Percentiles rank a stretch among this genome's conserved stretches.
phyloP scores from a whole-genome alignment of 139 green algal species.

The Micromonas pusilla region DNA sequence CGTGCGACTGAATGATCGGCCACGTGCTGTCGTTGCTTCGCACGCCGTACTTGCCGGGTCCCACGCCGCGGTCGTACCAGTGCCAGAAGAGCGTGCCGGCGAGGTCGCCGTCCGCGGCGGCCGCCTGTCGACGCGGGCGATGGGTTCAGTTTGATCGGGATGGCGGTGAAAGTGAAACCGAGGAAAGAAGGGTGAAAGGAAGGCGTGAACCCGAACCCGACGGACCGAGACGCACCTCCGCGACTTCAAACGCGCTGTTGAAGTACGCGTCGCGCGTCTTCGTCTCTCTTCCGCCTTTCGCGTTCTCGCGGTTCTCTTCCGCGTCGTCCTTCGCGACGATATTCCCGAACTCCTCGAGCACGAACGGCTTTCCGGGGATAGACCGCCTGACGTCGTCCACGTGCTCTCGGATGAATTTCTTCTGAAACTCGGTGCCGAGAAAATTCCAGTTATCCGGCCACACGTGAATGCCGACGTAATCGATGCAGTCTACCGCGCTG shows the following conservation, averaged over 20 bases:
- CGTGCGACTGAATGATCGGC: background rate
- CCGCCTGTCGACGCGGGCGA: too few relatives aligned
- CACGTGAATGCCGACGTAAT: constrained; percentile 27
- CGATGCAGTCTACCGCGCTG: constrained; percentile 5
- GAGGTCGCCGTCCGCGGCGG: background rate
- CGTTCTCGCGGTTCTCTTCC: background rate
- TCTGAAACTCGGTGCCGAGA: background rate
- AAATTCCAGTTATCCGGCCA: constrained; percentile 34
- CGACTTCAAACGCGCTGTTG: constrained; percentile 3
- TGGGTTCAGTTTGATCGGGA: too few relatives aligned
- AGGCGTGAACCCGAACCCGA: too few relatives aligned
- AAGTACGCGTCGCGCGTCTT: constrained; percentile 1
- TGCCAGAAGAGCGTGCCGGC: constrained; percentile 20
- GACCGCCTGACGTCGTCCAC: constrained; percentile 3
- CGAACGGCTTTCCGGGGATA: constrained; percentile 24
- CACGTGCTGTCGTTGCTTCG: background rate
- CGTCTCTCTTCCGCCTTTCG: background rate
- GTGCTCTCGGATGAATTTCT: background rate
- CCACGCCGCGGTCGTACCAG: constrained; percentile 22
- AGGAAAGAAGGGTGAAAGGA: too few relatives aligned
- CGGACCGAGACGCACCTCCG: too few relatives aligned
- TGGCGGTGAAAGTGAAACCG: too few relatives aligned
- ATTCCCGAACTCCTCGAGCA: constrained; percentile 25
- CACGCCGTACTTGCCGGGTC: background rate
- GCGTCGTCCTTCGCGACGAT: background rate